phyloP scores from a whole-genome alignment of 129 eudicot genomes.

The Oenanthe sinensis region DNA sequence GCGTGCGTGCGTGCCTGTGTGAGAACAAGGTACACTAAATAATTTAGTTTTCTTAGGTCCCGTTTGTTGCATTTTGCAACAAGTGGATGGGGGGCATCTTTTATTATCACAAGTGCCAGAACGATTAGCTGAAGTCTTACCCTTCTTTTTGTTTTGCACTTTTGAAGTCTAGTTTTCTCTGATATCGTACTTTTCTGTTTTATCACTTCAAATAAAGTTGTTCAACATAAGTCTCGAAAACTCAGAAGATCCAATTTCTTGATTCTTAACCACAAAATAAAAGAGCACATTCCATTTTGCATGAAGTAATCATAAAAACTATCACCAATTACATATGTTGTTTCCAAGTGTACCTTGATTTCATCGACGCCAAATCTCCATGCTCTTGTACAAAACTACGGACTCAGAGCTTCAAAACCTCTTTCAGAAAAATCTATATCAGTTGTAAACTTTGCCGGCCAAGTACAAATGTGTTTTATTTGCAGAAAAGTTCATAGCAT shows the following conservation, averaged over 20 bases:
- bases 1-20: background rate
- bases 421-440: background rate
- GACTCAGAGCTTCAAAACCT: background rate
- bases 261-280: background rate
- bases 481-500: constrained; percentile 10
- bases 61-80: background rate
- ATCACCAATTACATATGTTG: background rate
- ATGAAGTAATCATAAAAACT: constrained; percentile 1
- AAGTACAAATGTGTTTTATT: background rate
- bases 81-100: background rate
- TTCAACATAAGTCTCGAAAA: background rate
- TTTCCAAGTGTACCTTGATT: constrained; percentile 18
- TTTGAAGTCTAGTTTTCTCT: background rate
- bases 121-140: background rate
- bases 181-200: background rate
- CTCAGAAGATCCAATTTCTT: background rate
- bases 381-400: constrained; percentile 1
- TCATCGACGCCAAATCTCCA: constrained; percentile 16
- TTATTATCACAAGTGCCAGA: background rate
- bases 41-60: background rate
- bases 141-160: background rate
- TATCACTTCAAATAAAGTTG: background rate
- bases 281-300: background rate
- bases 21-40: background rate
- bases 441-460: background rate